These are phyloP conservation scores for Papiliotrema nemorosa DNA, from an alignment of 1,284 basidiomycete genomes.

Conservation along the genomic window DNA sequence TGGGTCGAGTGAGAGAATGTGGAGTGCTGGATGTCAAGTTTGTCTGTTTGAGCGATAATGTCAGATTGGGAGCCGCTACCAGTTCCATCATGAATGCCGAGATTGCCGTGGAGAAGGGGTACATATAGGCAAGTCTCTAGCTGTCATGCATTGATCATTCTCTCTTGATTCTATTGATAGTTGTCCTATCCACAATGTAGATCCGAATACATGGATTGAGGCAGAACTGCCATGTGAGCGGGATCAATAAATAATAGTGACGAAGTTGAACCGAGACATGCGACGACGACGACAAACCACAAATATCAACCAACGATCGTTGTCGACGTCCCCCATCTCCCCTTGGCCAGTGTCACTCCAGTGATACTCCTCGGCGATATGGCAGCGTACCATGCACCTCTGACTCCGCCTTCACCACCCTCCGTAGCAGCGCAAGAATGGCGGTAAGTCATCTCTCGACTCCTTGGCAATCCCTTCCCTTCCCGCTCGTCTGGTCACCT, in stretches of 20 bases:
- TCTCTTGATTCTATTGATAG: no score
- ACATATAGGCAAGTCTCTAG: constrained; percentile 42
- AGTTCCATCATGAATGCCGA: constrained; percentile 98
- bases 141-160: constrained; percentile 1
- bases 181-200: no score
- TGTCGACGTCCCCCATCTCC: no score
- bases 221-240: no score
- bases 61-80: constrained; percentile 93
- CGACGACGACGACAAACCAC: no score
- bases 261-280: no score
- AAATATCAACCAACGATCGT: no score
- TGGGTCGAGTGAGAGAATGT: constrained; percentile 87
- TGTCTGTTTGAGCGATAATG: constrained; percentile 90
- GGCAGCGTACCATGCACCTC: not conserved
- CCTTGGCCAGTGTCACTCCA: no score
- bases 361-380: not conserved
- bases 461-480: no score
- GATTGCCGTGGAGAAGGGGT: constrained; percentile 79
- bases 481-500: no score
- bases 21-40: constrained; percentile 94
- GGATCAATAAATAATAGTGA: no score
- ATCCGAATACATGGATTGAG: no score
- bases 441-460: not conserved
- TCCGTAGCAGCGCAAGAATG: not conserved
- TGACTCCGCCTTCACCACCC: not conserved